Conservation (phyloP, 176 grass and related monocot genomes). For the Cenchrus purpureus region DNA sequence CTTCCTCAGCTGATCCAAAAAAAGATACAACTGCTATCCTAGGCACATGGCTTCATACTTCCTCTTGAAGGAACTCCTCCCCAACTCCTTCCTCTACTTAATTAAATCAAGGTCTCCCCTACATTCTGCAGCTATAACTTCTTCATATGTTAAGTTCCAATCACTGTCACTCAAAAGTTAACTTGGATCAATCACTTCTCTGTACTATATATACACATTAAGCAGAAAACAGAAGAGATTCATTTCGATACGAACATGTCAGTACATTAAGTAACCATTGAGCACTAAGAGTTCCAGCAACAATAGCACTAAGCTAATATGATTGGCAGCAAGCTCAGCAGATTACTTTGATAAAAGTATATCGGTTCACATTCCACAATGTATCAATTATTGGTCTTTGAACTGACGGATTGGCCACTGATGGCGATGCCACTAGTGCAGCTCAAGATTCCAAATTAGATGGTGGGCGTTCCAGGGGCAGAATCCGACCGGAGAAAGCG, state of each 20-base stretch:
- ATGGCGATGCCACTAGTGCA: conserved; percentile 12
- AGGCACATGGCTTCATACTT: background rate
- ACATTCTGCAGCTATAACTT: conserved; percentile 22
- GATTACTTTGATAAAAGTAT: conserved; percentile 15
- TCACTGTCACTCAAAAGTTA: background rate
- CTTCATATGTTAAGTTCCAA: background rate
- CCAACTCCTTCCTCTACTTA: background rate
- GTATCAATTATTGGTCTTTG: conserved; percentile 37
- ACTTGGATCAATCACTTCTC: background rate
- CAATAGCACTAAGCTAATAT: background rate
- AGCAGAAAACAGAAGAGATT: background rate
- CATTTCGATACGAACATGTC: background rate
- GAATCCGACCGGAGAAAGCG: conserved; percentile 37
- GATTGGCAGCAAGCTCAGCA: conserved; percentile 22
- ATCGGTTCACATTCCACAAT: background rate
- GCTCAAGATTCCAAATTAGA: conserved; percentile 55
- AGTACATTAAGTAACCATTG: background rate
- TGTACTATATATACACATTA: background rate
- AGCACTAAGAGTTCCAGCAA: background rate
- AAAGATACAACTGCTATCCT: background rate
- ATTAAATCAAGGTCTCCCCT: conserved; percentile 11
- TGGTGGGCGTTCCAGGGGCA: conserved; percentile 28
- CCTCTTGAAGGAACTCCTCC: background rate
- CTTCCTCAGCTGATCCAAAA: conserved; percentile 9
- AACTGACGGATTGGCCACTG: conserved; percentile 14